Evolutionary conservation across 2,329 filamentous ascomycete genomes (phyloP).

Genomic region (Ciborinia camelliae): DNA sequence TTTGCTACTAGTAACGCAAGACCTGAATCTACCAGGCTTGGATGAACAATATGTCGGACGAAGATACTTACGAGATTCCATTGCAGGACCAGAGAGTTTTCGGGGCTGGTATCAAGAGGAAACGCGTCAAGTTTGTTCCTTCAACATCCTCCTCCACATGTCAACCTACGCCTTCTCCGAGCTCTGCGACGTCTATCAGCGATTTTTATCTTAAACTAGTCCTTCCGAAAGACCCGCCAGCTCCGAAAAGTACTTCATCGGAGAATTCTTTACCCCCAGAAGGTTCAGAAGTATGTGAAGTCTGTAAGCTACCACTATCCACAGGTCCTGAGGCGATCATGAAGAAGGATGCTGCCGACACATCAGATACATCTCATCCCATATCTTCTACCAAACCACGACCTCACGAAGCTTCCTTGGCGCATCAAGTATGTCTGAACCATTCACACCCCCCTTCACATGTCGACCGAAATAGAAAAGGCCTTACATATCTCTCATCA

Average conservation of each 20-base stretch:
- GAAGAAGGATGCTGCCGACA: background rate
- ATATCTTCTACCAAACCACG: slow-evolving; percentile 17
- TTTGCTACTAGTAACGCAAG: background rate
- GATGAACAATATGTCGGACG: slow-evolving; percentile 40
- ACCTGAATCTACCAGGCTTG: background rate
- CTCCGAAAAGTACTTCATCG: background rate
- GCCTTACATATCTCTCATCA: slow-evolving; percentile 60
- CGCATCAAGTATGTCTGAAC: slow-evolving; percentile 66
- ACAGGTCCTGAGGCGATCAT: slow-evolving; percentile 30
- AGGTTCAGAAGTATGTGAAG: slow-evolving; percentile 44
- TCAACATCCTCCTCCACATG: slow-evolving; percentile 33
- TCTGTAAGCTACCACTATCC: slow-evolving; percentile 60
- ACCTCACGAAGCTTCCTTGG: slow-evolving; percentile 59
- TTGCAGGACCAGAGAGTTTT: slow-evolving; percentile 58
- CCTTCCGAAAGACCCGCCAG: slow-evolving; percentile 38
- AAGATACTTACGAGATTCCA: slow-evolving; percentile 56
- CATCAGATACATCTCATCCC: background rate
- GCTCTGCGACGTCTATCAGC: slow-evolving; percentile 33
- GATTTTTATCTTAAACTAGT: slow-evolving; percentile 68
- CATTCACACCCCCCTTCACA: slow-evolving; percentile 72
- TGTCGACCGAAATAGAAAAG: slow-evolving; percentile 67
- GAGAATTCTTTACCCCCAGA: background rate
- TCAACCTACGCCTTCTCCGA: slow-evolving; percentile 34
- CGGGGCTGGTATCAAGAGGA: slow-evolving; percentile 60
- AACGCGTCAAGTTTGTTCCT: slow-evolving; percentile 55